Conservation (phyloP, 2,329 filamentous ascomycete species). For the Aspergillus eucalypticola region DNA sequence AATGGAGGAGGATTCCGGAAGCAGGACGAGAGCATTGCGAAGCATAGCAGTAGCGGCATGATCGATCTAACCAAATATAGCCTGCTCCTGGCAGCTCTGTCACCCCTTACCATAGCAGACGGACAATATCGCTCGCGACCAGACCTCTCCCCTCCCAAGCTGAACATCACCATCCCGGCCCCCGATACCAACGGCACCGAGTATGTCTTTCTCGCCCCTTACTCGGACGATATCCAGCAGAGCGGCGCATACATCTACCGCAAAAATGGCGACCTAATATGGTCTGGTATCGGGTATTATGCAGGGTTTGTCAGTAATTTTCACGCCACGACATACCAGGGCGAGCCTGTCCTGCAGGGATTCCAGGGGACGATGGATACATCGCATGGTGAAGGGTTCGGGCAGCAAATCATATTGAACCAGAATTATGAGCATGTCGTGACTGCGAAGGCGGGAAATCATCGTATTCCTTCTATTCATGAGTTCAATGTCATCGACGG, state of each 20-base stretch:
- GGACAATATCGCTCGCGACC: slow-evolving; percentile 52
- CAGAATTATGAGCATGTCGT: slow-evolving; percentile 57
- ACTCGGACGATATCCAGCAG: slow-evolving; percentile 46
- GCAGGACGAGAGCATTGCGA: too few relatives aligned
- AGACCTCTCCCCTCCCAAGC: slow-evolving; percentile 49
- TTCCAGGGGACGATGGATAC: slow-evolving; percentile 58
- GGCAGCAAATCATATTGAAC: slow-evolving; percentile 56
- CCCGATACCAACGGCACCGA: slow-evolving; percentile 36
- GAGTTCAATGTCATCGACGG: slow-evolving; percentile 58
- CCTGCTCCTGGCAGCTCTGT: slow-evolving; percentile 21
- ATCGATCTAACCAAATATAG: neutral
- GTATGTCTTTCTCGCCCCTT: slow-evolving; percentile 43
- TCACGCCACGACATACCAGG: slow-evolving; percentile 50
- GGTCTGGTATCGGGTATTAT: slow-evolving; percentile 58
- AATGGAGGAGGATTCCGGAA: too few relatives aligned
- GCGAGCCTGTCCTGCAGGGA: slow-evolving; percentile 54
- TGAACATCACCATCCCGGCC: slow-evolving; percentile 44
- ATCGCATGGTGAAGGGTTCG: slow-evolving; percentile 56
- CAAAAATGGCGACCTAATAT: slow-evolving; percentile 57
- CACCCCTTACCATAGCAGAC: slow-evolving; percentile 26
- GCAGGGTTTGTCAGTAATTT: slow-evolving; percentile 58
- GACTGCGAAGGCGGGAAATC: slow-evolving; percentile 51
- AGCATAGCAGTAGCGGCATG: neutral
- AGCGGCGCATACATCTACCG: slow-evolving; percentile 58
- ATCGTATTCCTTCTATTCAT: slow-evolving; percentile 55